phyloP scores from a whole-genome alignment of 129 eudicot genomes.

The Saposhnikovia divaricata region DNA sequence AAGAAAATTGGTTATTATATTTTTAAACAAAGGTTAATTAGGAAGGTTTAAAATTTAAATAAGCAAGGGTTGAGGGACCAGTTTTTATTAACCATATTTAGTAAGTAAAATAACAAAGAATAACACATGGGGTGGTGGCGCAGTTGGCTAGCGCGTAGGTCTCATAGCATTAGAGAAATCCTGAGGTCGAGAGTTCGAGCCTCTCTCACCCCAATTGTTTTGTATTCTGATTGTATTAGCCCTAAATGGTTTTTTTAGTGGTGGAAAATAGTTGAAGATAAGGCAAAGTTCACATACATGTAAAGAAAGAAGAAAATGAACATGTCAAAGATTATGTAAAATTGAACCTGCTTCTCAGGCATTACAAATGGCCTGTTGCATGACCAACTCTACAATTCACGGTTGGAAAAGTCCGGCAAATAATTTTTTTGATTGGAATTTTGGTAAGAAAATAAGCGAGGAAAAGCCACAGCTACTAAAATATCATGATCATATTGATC shows the following conservation, averaged over 20 bases:
- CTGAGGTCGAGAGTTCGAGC: conserved; percentile 77
- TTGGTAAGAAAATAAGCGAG: conserved; percentile 35
- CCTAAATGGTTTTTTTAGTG: not conserved
- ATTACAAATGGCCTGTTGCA: conserved; percentile 36
- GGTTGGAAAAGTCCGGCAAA: conserved; percentile 22
- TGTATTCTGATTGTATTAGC: not conserved
- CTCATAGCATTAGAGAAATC: conserved; percentile 49
- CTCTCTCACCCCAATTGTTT: conserved; percentile 43
- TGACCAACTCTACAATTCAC: conserved; percentile 28
- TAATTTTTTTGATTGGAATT: conserved; percentile 68
- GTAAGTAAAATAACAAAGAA: rapidly evolving
- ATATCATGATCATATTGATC: conserved; percentile 54
- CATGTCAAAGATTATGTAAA: not conserved
- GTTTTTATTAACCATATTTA: no score
- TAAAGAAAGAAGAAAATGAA: not conserved
- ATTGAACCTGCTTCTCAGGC: not conserved
- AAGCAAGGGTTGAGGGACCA: no score
- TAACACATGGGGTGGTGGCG: conserved; percentile 55
- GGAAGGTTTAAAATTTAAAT: no score
- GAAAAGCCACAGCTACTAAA: conserved; percentile 39
- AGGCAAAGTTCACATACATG: conserved; percentile 15
- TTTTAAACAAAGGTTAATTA: no score
- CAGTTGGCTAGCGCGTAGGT: conserved; percentile 99
- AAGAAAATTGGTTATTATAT: no score
- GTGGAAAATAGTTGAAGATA: conserved; percentile 16